Evolutionary conservation across 805 yeast species (phyloP).

Genomic region (Jamesozyma jinghongensis): DNA sequence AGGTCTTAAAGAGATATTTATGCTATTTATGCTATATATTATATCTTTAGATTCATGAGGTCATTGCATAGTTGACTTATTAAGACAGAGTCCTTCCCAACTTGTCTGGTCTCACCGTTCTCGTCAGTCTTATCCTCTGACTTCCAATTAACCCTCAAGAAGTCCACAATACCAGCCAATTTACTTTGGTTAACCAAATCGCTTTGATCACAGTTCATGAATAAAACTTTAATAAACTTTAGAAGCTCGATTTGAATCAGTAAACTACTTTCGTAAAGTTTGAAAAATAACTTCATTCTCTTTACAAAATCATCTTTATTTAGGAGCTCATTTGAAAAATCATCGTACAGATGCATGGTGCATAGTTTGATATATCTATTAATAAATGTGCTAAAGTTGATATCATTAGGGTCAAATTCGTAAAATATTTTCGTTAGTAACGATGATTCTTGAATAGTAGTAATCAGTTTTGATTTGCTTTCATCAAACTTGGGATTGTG

Average conservation of each 20-base stretch:
- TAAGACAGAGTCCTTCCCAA: constrained; percentile 29
- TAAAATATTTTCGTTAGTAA: constrained; percentile 14
- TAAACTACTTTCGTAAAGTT: constrained; percentile 23
- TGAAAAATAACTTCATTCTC: constrained; percentile 19
- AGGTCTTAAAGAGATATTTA: neutral
- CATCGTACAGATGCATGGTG: constrained; percentile 16
- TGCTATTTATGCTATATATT: neutral
- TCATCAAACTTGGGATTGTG: neutral
- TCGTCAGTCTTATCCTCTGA: constrained; percentile 2
- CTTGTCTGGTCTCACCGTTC: constrained; percentile 12
- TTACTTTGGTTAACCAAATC: neutral
- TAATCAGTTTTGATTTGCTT: neutral
- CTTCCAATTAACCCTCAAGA: constrained; percentile 20
- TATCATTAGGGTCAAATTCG: constrained; percentile 14
- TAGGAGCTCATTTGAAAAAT: constrained; percentile 13
- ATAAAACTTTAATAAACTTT: constrained; percentile 24
- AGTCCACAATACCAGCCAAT: constrained; percentile 8
- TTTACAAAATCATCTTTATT: constrained; percentile 12
- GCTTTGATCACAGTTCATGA: constrained; percentile 16
- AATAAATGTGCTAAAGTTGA: constrained; percentile 22
- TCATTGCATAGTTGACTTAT: constrained; percentile 29
- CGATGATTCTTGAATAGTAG: neutral
- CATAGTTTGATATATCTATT: constrained; percentile 21
- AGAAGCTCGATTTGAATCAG: constrained; percentile 30
- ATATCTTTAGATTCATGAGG: constrained; percentile 8